These are phyloP conservation scores for Aegilops tauschii DNA, from an alignment of 176 grass and related monocot species.

Conservation along the genomic window DNA sequence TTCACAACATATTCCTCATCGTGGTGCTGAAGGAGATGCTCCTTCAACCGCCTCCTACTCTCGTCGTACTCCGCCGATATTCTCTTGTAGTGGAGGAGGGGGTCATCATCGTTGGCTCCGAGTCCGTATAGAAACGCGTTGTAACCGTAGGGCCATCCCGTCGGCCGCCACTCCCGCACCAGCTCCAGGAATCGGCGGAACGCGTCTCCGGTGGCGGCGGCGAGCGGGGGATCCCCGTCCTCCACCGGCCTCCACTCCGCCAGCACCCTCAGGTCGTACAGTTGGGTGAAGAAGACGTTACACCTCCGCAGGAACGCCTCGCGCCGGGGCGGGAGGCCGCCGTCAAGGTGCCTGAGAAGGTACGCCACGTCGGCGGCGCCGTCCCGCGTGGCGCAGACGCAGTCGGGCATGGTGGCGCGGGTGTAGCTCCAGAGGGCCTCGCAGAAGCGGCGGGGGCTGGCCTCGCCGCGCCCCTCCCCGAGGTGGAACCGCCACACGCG, in stretches of 20 bases:
- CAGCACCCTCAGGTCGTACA: not conserved
- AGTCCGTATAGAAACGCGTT: not conserved
- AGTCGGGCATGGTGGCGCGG: not conserved
- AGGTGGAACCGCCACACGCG: constrained; percentile 4
- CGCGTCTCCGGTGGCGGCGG: not conserved
- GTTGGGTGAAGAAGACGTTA: not conserved
- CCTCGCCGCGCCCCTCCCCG: not conserved
- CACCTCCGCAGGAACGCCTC: not conserved
- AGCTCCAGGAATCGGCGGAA: not conserved
- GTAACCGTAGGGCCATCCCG: not conserved
- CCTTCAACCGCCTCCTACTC: not conserved
- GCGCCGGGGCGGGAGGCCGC: not conserved
- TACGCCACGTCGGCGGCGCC: not conserved
- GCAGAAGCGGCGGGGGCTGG: not conserved
- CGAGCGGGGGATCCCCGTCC: not conserved
- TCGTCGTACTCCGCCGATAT: not conserved
- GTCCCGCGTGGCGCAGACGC: not conserved
- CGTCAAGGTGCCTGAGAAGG: not conserved
- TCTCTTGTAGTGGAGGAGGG: not conserved
- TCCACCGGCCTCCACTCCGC: not conserved
- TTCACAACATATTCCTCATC: not conserved
- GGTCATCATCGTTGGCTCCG: not conserved
- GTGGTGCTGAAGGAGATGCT: not conserved
- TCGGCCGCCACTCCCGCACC: not conserved
- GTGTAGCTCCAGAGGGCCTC: not conserved